Base-by-base conservation (phyloP, 257 asterid species). In the Solanum piurae region DNA sequence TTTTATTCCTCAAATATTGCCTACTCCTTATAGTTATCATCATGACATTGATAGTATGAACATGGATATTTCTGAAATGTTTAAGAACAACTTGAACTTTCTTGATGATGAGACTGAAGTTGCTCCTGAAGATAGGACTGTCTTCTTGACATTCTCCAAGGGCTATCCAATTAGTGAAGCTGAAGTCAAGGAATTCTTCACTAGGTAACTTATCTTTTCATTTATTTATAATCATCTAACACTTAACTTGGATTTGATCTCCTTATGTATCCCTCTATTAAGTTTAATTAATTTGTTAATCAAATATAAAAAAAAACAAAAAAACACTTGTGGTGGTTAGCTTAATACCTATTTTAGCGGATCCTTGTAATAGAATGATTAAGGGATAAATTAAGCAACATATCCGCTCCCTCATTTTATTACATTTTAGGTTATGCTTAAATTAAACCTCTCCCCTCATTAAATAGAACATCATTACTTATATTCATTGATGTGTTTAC, bases 101-200 rank as follows among this genome's bases (percentile, higher is more conserved):
- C 23, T 36, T 31, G 83, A 12, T 11, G 88, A 88, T 13, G 93
- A 68, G 33, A 44, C 60, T 25, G 92, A 88, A 12, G 86, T 89
- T 7, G 71, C 89, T 9, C 88, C 96, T 4, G 98, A 93, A 77
- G 96, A 94, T 2, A 91, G 98, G 69, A 95, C 99, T 0, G 89
- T 96, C 9, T 96, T 94, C 91, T 86, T 96, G 88, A 95, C 98
- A 1, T 96, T 96, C 60, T 94, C 98, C 13, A 93, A 90, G 42
- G 99, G 98, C 1, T 96, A 94, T 76, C 98, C 98, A 3, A 89
- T 92, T 1, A 9, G 89, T 0, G 94, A 90, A 85, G 66, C 84
- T 16, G 99, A 96, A 92, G 89, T 96, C 3, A 75, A 84, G 33
- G 95, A 92, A 0, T 95, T 90, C 90, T 95, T 95, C 94, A 92